These are phyloP conservation scores for Neurospora sp. DNA, from an alignment of 2,329 filamentous ascomycete genomes.

Conservation along the genomic window DNA sequence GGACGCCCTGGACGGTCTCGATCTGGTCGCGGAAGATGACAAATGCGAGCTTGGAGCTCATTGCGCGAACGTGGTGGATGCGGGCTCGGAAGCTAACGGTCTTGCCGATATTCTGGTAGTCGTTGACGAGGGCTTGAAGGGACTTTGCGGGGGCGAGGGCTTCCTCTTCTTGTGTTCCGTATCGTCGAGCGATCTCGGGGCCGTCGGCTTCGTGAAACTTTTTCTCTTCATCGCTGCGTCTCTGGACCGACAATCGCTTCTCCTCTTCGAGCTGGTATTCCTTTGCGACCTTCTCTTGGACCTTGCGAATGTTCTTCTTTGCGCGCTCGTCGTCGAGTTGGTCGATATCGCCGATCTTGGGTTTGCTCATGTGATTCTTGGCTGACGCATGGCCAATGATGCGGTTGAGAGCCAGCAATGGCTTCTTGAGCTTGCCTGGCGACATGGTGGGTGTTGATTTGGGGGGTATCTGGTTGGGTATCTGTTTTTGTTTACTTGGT, in stretches of 20 bases:
- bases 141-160: constrained; percentile 14
- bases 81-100: constrained; percentile 60
- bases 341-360: constrained; percentile 27
- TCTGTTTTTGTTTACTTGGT: not conserved
- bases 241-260: constrained; percentile 21
- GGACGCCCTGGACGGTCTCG: constrained; percentile 73
- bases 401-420: constrained; percentile 28
- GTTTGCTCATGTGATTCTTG: constrained; percentile 30
- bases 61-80: constrained; percentile 68
- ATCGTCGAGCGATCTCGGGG: constrained; percentile 21
- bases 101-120: constrained; percentile 45
- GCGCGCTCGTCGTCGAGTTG: constrained; percentile 23
- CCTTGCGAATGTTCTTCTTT: constrained; percentile 23
- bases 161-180: constrained; percentile 19
- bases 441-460: constrained; percentile 19
- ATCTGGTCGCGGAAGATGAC: constrained; percentile 79
- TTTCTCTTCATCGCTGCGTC: constrained; percentile 27
- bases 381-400: constrained; percentile 27
- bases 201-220: constrained; percentile 19
- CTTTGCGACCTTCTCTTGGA: constrained; percentile 25
- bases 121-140: constrained; percentile 27
- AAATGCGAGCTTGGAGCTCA: constrained; percentile 72
- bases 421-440: constrained; percentile 24
- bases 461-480: not conserved
- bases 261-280: constrained; percentile 25